Evolutionary conservation across 2,329 filamentous ascomycete species (phyloP).

Genomic region (Paecilomyces fulvus): DNA sequence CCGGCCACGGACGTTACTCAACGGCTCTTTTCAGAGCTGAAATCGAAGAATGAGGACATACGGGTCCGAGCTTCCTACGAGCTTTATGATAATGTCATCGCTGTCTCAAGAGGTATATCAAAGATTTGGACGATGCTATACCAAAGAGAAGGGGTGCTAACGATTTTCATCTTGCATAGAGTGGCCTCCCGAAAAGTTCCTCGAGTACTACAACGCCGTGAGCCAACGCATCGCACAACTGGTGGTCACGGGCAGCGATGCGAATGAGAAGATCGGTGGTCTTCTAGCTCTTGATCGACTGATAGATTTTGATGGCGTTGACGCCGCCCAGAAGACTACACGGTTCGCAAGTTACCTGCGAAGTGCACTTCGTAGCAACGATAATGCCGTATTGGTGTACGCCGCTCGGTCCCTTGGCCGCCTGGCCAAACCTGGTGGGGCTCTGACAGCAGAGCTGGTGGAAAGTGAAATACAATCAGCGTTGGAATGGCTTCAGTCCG

Average conservation of each 20-base stretch:
- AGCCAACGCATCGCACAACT: conserved; percentile 60
- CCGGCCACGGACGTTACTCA: conserved; percentile 43
- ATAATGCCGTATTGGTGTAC: conserved; percentile 81
- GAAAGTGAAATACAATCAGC: conserved; percentile 96
- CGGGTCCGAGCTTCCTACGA: conserved; percentile 42
- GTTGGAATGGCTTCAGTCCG: conserved; percentile 92
- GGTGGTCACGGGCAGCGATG: conserved; percentile 77
- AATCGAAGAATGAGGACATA: conserved; percentile 46
- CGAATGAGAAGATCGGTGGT: conserved; percentile 80
- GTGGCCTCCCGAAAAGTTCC: conserved; percentile 70
- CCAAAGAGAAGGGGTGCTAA: not conserved
- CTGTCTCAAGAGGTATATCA: conserved; percentile 37
- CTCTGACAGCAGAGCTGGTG: conserved; percentile 88
- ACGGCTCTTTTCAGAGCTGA: conserved; percentile 49
- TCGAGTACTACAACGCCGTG: conserved; percentile 58
- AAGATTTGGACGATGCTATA: conserved; percentile 1
- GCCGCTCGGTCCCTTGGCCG: conserved; percentile 84
- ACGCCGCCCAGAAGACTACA: conserved; percentile 86
- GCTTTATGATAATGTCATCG: conserved; percentile 38
- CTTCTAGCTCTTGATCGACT: conserved; percentile 86
- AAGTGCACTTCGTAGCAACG: conserved; percentile 79
- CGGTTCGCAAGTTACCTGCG: conserved; percentile 88
- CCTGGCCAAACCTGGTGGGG: conserved; percentile 84
- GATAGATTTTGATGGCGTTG: conserved; percentile 93
- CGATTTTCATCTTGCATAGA: conserved; percentile 42